phyloP scores from a whole-genome alignment of 2,329 filamentous ascomycete genomes.

The Pseudopithomyces maydicus region DNA sequence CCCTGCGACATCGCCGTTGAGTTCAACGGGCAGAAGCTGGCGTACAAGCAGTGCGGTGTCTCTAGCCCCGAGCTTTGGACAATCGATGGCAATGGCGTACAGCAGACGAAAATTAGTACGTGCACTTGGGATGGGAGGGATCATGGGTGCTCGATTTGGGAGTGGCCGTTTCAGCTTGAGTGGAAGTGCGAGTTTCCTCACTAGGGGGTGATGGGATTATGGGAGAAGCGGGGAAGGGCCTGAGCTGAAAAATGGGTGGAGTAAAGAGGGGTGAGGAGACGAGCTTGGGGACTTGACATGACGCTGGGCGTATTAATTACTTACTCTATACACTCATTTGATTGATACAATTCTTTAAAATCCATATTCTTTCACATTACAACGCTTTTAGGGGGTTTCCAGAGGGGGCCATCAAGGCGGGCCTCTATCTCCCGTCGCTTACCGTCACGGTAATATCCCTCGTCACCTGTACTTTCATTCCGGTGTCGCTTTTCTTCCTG shows the following conservation, averaged over 20 bases:
- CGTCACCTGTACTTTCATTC: constrained; percentile 1
- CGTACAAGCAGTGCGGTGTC: background rate
- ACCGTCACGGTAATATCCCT: background rate
- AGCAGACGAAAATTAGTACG: background rate
- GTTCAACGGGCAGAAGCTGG: background rate
- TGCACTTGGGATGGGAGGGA: background rate
- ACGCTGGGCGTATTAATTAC: background rate
- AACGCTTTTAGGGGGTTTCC: too few species aligned
- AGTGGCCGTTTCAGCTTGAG: background rate
- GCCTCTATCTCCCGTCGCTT: too few species aligned
- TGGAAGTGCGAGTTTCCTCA: background rate
- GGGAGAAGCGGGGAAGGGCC: background rate
- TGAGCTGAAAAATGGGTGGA: background rate
- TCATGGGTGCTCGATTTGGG: background rate
- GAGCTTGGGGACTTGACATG: too few species aligned
- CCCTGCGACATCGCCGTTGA: background rate
- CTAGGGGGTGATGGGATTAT: background rate
- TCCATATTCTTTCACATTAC: background rate
- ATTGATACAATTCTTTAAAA: background rate
- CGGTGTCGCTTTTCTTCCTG: background rate
- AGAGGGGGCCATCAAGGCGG: too few species aligned
- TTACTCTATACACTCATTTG: background rate
- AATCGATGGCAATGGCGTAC: background rate
- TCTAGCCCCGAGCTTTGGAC: background rate
- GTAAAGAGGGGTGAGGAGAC: background rate